A percentile compares a stretch with the other conserved stretches of the same genome.
Conservation (phyloP, 352 stramenopile species). For the Peronospora belbahrii region DNA sequence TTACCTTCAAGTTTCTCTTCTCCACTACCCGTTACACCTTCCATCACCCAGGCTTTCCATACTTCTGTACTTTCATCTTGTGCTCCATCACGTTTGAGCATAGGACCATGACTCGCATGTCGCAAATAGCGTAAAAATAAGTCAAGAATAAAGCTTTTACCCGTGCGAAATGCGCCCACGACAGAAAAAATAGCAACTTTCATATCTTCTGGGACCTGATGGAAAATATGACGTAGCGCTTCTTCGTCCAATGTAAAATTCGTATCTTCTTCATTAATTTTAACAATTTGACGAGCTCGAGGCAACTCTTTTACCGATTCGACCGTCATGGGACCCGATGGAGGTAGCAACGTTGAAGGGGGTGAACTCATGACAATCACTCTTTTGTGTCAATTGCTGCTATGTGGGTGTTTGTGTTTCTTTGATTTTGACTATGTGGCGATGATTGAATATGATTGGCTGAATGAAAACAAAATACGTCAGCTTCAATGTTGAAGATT, state of each 20-base stretch:
- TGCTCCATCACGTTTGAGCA: conserved; percentile 35
- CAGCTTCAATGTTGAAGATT: no score
- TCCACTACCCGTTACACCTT: conserved; percentile 40
- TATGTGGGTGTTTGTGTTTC: conserved; percentile 40
- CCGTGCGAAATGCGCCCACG: conserved; percentile 97
- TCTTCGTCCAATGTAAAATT: conserved; percentile 78
- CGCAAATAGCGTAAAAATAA: conserved; percentile 96
- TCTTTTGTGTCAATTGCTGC: no score
- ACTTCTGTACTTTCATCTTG: conserved; percentile 39
- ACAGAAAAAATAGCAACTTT: conserved; percentile 97
- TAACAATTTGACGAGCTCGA: conserved; percentile 66
- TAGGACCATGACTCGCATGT: conserved; percentile 43
- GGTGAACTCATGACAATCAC: conserved; percentile 7
- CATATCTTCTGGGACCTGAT: conserved; percentile 84
- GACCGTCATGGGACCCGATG: conserved; percentile 16
- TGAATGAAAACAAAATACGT: no score
- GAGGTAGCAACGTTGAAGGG: conserved; percentile 2
- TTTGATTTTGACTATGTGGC: conserved; percentile 17
- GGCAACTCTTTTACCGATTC: conserved; percentile 27
- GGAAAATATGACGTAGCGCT: conserved; percentile 64
- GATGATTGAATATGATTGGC: no score
- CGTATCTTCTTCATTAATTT: conserved; percentile 81
- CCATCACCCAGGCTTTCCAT: conserved; percentile 63
- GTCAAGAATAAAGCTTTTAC: conserved; percentile 97
- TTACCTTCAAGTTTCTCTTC: conserved; percentile 76